Evolutionary conservation across 2,329 filamentous ascomycete genomes (phyloP).

Genomic region (Eurotiales sp.): DNA sequence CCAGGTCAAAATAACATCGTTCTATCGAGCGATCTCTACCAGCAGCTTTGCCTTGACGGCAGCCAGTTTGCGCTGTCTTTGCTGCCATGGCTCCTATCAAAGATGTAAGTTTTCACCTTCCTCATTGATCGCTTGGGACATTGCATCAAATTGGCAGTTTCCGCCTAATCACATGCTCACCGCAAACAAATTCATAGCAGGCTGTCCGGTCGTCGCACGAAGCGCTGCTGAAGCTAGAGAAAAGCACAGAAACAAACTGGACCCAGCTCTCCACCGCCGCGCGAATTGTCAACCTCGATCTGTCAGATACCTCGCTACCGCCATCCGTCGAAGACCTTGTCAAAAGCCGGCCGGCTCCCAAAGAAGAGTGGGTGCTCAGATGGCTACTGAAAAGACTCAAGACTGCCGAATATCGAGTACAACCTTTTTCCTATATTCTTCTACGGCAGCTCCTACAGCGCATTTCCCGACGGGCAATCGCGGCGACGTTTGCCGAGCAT

Average conservation of each 20-base stretch:
- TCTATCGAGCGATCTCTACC: no score
- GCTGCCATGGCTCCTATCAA: constrained; percentile 11
- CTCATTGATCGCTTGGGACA: neutral
- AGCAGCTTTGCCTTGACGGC: neutral
- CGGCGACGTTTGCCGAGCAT: constrained; percentile 67
- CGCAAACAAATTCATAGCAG: no score
- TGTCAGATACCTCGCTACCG: constrained; percentile 15
- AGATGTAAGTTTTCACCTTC: neutral
- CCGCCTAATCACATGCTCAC: neutral
- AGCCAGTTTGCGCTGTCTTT: neutral
- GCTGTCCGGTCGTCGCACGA: constrained; percentile 40
- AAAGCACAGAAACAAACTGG: constrained; percentile 36
- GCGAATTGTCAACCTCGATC: constrained; percentile 39
- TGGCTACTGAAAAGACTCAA: constrained; percentile 63
- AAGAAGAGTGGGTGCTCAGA: constrained; percentile 63
- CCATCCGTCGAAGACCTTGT: neutral
- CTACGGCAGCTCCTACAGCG: constrained; percentile 63
- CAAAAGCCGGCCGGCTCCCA: constrained; percentile 32
- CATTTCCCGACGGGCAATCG: constrained; percentile 67
- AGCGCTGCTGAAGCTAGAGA: constrained; percentile 44
- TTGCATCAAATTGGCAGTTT: neutral
- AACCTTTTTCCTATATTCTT: constrained; percentile 49
- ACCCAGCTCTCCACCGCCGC: constrained; percentile 41
- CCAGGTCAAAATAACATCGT: no score
- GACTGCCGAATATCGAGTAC: constrained; percentile 40